These are phyloP conservation scores for Acanthamoeba lenticulata DNA, from an alignment of 208 protist species.

Conservation along the genomic window DNA sequence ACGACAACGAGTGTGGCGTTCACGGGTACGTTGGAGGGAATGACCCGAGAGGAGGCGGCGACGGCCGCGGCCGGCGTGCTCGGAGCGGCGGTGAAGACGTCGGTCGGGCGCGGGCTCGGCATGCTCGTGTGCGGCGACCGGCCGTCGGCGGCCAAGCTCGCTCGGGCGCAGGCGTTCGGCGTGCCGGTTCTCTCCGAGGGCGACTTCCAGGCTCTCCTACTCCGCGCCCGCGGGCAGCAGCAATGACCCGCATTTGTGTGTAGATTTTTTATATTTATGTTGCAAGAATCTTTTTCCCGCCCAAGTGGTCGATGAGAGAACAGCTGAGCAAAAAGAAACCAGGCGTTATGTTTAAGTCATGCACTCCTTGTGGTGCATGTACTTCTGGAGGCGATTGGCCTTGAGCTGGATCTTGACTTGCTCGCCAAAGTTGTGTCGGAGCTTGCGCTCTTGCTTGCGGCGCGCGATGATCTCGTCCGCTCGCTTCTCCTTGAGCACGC, in stretches of 20 bases:
- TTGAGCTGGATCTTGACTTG: constrained; percentile 32
- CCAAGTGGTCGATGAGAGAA: too few species aligned
- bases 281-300: too few species aligned
- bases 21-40: background rate
- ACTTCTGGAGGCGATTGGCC: constrained; percentile 41
- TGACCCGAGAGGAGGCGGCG: background rate
- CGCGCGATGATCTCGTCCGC: constrained; percentile 7
- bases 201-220: background rate
- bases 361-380: constrained; percentile 50
- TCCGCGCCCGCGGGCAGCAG: too few species aligned
- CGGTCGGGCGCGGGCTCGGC: background rate
- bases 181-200: background rate
- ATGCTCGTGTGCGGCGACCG: constrained; percentile 49
- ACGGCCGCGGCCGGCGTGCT: background rate
- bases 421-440: background rate
- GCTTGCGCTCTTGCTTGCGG: background rate
- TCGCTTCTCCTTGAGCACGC: constrained; percentile 27
- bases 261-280: too few species aligned
- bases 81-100: background rate
- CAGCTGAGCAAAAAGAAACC: too few species aligned
- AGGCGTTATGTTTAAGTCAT: constrained; percentile 35
- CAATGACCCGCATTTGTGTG: too few species aligned
- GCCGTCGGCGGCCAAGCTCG: constrained; percentile 36
- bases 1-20: background rate
- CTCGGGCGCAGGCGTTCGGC: background rate